Percentiles rank a stretch among this genome's conserved stretches.
These are phyloP conservation scores for Crepidotus sp. DNA, from an alignment of 1,284 basidiomycete species.

Conservation along the genomic window DNA sequence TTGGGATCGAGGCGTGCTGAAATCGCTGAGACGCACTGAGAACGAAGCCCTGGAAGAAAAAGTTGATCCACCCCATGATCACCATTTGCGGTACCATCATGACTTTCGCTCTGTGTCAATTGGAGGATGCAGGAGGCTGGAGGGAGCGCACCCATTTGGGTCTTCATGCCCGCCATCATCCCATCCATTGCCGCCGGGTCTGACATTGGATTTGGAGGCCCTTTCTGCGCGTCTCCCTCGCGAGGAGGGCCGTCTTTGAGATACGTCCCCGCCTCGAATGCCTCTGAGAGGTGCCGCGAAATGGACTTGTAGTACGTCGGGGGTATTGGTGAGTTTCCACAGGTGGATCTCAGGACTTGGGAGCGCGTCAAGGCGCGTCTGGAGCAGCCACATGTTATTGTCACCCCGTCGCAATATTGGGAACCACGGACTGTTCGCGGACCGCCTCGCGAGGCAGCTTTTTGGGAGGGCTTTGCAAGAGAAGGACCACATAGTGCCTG, in stretches of 20 bases:
- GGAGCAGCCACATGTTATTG: slow-evolving; percentile 5
- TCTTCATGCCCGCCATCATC: slow-evolving; percentile 99
- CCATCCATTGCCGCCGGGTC: slow-evolving; percentile 93
- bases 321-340: slow-evolving; percentile 74
- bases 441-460: slow-evolving; percentile 69
- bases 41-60: slow-evolving; percentile 98
- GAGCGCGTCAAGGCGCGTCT: slow-evolving; percentile 82
- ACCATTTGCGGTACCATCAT: slow-evolving; percentile 98
- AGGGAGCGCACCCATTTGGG: slow-evolving; percentile 57
- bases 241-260: slow-evolving; percentile 78
- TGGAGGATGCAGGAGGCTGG: neutral
- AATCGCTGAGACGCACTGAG: slow-evolving; percentile 63
- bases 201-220: slow-evolving; percentile 66
- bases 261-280: slow-evolving; percentile 70
- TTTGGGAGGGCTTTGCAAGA: slow-evolving; percentile 83
- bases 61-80: slow-evolving; percentile 99
- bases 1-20: neutral
- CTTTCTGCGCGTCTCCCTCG: slow-evolving; percentile 41
- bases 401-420: slow-evolving; percentile 2
- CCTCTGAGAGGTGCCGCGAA: slow-evolving; percentile 61
- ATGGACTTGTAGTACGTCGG: slow-evolving; percentile 68
- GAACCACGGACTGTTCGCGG: slow-evolving; percentile 80
- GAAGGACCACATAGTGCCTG: slow-evolving; percentile 85
- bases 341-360: slow-evolving; percentile 73
- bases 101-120: slow-evolving; percentile 33